These are phyloP conservation scores for Veloboletus limbatus DNA, from an alignment of 1,284 basidiomycete genomes.

Conservation along the genomic window DNA sequence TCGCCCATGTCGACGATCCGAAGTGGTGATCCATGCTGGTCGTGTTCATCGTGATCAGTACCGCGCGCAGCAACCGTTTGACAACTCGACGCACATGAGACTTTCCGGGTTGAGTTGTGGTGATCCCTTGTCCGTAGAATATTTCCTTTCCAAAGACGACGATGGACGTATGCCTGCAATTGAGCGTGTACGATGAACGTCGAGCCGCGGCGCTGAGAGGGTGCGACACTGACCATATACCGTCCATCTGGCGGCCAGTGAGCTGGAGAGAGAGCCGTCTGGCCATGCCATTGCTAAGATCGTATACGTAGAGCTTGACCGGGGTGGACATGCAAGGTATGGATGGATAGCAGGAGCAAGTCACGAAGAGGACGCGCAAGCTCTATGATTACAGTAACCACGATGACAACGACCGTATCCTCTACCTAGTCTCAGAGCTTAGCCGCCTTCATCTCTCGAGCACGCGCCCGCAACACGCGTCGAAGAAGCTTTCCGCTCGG, in stretches of 20 bases:
- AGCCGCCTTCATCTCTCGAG: constrained; percentile 34
- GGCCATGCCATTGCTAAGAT: constrained; percentile 85
- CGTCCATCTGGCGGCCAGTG: constrained; percentile 84
- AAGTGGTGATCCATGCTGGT: constrained; percentile 76
- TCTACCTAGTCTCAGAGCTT: constrained; percentile 27
- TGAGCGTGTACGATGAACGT: constrained; percentile 13
- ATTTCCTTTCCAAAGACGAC: constrained; percentile 84
- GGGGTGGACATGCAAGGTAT: constrained; percentile 32
- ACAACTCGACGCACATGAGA: constrained; percentile 60
- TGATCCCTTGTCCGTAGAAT: constrained; percentile 88
- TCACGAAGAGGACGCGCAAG: constrained; percentile 22
- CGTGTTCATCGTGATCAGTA: background rate
- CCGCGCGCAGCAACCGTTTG: no score
- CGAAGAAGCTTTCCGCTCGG: constrained; percentile 59
- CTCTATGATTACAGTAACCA: background rate
- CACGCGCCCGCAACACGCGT: constrained; percentile 53
- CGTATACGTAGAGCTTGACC: constrained; percentile 86
- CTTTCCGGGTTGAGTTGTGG: constrained; percentile 59
- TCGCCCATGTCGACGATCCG: constrained; percentile 79
- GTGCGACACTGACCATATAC: constrained; percentile 66
- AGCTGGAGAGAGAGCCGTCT: constrained; percentile 72
- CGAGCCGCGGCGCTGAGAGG: background rate
- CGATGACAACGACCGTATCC: no score
- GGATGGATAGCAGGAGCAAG: no score
- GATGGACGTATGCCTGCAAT: constrained; percentile 80